phyloP scores from a whole-genome alignment of 1,139 yeast species.

The Pichia sp. region DNA sequence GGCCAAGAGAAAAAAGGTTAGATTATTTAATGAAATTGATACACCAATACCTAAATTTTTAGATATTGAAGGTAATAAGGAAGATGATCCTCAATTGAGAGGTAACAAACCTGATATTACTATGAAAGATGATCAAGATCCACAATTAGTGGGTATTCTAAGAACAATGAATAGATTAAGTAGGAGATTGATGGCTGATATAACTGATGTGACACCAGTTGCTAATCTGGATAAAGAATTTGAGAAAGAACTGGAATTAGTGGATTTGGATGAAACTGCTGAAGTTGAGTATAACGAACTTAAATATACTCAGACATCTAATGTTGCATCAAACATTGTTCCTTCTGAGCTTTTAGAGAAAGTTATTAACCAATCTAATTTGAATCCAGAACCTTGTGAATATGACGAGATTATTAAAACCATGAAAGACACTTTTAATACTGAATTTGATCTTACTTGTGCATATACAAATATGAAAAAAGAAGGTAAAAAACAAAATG shows the following conservation, averaged over 20 bases:
- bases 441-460: slow-evolving; percentile 37
- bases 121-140: slow-evolving; percentile 63
- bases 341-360: slow-evolving; percentile 21
- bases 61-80: slow-evolving; percentile 74
- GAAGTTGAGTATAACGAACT: slow-evolving; percentile 53
- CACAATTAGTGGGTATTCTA: slow-evolving; percentile 66
- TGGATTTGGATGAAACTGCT: slow-evolving; percentile 52
- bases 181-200: slow-evolving; percentile 62
- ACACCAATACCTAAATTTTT: slow-evolving; percentile 52
- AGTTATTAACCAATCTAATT: slow-evolving; percentile 21
- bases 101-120: slow-evolving; percentile 89
- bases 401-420: slow-evolving; percentile 27
- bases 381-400: slow-evolving; percentile 23
- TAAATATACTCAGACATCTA: slow-evolving; percentile 38
- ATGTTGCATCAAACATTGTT: slow-evolving; percentile 25
- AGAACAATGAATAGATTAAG: slow-evolving; percentile 86
- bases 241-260: slow-evolving; percentile 45
- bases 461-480: slow-evolving; percentile 34
- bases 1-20: slow-evolving; percentile 25
- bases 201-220: slow-evolving; percentile 28
- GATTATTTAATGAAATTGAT: slow-evolving; percentile 27
- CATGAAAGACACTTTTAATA: slow-evolving; percentile 31
- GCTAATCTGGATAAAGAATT: slow-evolving; percentile 34
- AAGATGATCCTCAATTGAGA: slow-evolving; percentile 67
- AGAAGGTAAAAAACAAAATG: slow-evolving; percentile 33